These are phyloP conservation scores for Xylaria sp. DNA, from an alignment of 2,329 filamentous ascomycete genomes.

Conservation along the genomic window DNA sequence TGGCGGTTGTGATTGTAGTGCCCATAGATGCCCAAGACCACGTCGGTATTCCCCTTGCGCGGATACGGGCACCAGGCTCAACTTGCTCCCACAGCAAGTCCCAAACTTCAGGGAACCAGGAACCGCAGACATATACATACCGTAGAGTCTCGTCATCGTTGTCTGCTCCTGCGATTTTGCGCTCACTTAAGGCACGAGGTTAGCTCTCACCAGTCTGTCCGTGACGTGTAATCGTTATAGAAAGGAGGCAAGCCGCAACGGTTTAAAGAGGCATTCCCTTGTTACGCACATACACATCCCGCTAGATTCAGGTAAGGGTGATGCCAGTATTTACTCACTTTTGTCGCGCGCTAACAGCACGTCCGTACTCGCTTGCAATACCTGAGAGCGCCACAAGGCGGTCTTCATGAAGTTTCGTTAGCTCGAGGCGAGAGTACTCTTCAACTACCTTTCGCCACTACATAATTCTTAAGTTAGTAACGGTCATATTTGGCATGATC, in stretches of 20 bases:
- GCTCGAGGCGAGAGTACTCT: conserved; percentile 14
- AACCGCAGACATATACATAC: not conserved
- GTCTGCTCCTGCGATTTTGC: not conserved
- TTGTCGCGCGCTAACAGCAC: not conserved
- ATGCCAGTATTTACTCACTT: not conserved
- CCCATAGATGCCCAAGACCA: conserved; percentile 16
- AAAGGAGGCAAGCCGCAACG: not conserved
- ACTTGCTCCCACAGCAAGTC: conserved; percentile 13
- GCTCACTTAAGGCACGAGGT: not conserved
- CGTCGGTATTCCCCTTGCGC: conserved; percentile 4
- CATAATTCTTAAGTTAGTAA: not conserved
- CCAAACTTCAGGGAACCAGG: not conserved
- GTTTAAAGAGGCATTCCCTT: not conserved
- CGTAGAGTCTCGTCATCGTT: not conserved
- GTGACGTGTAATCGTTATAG: not conserved
- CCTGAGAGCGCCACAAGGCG: conserved; percentile 20
- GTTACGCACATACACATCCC: not conserved
- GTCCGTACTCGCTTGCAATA: conserved; percentile 18
- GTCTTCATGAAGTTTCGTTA: conserved; percentile 18
- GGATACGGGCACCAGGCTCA: not conserved
- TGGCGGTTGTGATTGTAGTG: not conserved
- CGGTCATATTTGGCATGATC: not conserved
- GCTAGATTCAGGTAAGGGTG: not conserved
- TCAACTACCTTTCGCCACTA: conserved; percentile 13
- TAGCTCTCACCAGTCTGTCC: not conserved